Conservation (phyloP, 371 early-diverging fungal genomes). For the Rhizopus sp. region DNA sequence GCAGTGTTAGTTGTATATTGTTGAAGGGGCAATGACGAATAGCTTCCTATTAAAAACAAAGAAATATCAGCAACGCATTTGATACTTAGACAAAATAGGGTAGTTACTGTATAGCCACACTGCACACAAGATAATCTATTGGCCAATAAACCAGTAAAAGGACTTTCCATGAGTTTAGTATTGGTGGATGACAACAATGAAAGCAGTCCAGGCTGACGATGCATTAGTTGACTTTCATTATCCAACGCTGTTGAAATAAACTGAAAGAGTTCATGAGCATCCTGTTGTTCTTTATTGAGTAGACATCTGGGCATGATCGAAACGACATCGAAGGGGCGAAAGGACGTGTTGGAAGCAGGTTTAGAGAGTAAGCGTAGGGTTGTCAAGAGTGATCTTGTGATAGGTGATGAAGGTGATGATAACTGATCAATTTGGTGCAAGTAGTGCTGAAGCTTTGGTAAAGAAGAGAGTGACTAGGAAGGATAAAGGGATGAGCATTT, state of each 20-base stretch:
- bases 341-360: slow-evolving; percentile 28
- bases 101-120: slow-evolving; percentile 71
- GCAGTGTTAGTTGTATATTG: slow-evolving; percentile 68
- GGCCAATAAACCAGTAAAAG: slow-evolving; percentile 72
- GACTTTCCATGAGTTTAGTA: slow-evolving; percentile 39
- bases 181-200: not conserved
- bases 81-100: not conserved
- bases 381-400: slow-evolving; percentile 36
- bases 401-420: slow-evolving; percentile 19
- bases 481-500: slow-evolving; percentile 1
- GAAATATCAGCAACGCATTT: not conserved
- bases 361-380: slow-evolving; percentile 33
- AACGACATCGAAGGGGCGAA: slow-evolving; percentile 38
- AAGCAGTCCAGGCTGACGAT: slow-evolving; percentile 17
- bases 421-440: slow-evolving; percentile 24
- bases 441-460: slow-evolving; percentile 37
- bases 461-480: slow-evolving; percentile 46
- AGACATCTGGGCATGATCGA: slow-evolving; percentile 30
- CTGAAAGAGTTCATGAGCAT: slow-evolving; percentile 93
- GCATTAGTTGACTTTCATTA: slow-evolving; percentile 51
- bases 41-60: slow-evolving; percentile 49
- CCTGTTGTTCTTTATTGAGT: slow-evolving; percentile 79
- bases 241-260: slow-evolving; percentile 73
- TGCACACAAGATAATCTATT: slow-evolving; percentile 72
- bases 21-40: slow-evolving; percentile 78